Percentiles rank a stretch among this genome's conserved stretches.
Evolutionary conservation across 768 basidiomycete genomes (phyloP).

Genomic region (Mycena leptocephala): DNA sequence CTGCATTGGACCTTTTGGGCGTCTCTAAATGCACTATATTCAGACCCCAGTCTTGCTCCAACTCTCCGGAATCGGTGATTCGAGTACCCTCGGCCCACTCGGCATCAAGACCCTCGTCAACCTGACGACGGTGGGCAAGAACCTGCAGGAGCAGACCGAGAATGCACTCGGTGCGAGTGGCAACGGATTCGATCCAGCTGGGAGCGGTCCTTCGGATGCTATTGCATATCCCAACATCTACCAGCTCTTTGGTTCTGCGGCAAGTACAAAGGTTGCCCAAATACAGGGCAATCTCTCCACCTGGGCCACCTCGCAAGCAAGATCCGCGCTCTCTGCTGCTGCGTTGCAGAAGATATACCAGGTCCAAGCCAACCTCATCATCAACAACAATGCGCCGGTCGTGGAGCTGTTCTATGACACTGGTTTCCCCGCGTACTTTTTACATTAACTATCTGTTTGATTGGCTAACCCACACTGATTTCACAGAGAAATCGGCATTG

Average conservation of each 20-base stretch:
- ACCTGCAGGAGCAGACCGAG: conserved; percentile 64
- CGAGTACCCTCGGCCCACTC: conserved; percentile 58
- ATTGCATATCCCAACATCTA: conserved; percentile 70
- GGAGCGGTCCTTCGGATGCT: conserved; percentile 62
- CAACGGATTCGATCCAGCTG: conserved; percentile 58
- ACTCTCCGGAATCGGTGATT: conserved; percentile 73
- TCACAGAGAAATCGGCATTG: conserved; percentile 62
- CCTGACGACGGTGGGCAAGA: conserved; percentile 67
- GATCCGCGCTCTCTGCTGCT: conserved; percentile 53
- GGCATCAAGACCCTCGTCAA: conserved; percentile 65
- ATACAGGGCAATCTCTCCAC: conserved; percentile 56
- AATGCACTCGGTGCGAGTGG: conserved; percentile 57
- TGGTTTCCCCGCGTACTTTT: conserved; percentile 58
- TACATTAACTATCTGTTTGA: neutral
- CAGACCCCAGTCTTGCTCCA: conserved; percentile 66
- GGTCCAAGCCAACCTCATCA: too few species aligned
- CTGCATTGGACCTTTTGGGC: neutral
- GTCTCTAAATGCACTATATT: neutral
- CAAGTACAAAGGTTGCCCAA: conserved; percentile 49
- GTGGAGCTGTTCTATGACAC: conserved; percentile 65
- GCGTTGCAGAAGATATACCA: conserved; percentile 61
- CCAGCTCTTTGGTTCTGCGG: conserved; percentile 58
- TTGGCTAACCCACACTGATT: conserved; percentile 3
- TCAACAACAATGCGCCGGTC: too few species aligned
- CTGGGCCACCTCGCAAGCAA: conserved; percentile 64